These are phyloP conservation scores for Cyclospora cayetanensis DNA, from an alignment of 169 alveolate species.

Conservation along the genomic window DNA sequence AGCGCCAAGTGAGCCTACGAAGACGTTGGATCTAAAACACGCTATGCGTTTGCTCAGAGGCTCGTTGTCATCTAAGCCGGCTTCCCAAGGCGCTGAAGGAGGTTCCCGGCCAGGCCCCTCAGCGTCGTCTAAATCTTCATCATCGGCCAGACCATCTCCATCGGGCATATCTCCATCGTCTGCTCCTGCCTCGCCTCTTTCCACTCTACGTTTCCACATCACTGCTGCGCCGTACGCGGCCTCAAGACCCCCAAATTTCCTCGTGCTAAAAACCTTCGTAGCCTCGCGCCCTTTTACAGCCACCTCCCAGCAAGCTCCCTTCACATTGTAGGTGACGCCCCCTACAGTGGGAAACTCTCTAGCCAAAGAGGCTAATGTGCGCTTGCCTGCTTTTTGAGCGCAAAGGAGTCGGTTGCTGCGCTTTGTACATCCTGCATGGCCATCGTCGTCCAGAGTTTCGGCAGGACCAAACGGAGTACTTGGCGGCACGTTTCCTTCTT, in stretches of 20 bases:
- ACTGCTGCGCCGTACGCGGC: conserved; percentile 68
- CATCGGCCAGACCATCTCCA: conserved; percentile 41
- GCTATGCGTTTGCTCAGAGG: not conserved
- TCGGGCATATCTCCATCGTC: conserved; percentile 41
- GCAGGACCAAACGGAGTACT: conserved; percentile 29
- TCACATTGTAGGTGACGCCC: conserved; percentile 67
- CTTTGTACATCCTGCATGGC: conserved; percentile 21
- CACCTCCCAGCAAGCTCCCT: conserved; percentile 73
- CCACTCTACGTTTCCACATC: conserved; percentile 62
- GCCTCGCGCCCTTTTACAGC: conserved; percentile 43
- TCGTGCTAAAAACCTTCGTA: conserved; percentile 58
- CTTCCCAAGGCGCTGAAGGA: conserved; percentile 30
- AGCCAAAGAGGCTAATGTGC: conserved; percentile 67
- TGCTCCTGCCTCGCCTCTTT: conserved; percentile 39
- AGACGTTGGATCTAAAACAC: not conserved
- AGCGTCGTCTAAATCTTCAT: conserved; percentile 45
- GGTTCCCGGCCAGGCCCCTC: conserved; percentile 38
- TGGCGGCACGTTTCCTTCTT: not conserved
- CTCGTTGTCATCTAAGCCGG: conserved; percentile 12
- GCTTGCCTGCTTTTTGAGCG: conserved; percentile 53
- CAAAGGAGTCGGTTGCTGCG: conserved; percentile 38
- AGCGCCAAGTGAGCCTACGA: not conserved
- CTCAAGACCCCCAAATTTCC: conserved; percentile 67
- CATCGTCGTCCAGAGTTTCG: conserved; percentile 34
- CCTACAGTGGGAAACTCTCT: conserved; percentile 58